Conservation (phyloP, 2,329 filamentous ascomycete species). For the Cyclaneusma minus region DNA sequence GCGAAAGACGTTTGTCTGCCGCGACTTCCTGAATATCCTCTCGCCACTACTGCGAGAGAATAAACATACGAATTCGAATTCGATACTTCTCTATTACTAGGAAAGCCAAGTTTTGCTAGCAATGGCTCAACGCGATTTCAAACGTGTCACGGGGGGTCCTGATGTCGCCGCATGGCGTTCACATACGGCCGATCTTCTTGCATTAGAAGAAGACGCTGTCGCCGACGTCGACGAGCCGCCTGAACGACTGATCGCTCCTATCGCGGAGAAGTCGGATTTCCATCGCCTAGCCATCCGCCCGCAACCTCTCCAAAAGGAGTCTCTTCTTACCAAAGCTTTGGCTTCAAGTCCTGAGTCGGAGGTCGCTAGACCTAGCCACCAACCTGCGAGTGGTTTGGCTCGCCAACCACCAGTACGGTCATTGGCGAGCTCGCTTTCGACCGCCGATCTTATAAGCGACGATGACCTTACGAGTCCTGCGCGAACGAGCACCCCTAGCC, state of each 20-base stretch:
- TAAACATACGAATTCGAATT: no score
- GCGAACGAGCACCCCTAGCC: slow-evolving; percentile 77
- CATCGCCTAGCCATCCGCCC: slow-evolving; percentile 24
- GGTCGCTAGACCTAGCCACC: slow-evolving; percentile 21
- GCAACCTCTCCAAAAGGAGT: slow-evolving; percentile 48
- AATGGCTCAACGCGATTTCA: no score
- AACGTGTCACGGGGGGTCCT: slow-evolving; percentile 14
- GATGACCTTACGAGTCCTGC: slow-evolving; percentile 81
- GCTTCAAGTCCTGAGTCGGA: slow-evolving; percentile 49
- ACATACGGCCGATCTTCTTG: slow-evolving; percentile 20
- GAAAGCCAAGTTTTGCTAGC: not conserved
- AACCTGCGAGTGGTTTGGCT: slow-evolving; percentile 22
- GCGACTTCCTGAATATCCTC: no score
- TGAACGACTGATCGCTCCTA: slow-evolving; percentile 32
- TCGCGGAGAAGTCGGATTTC: slow-evolving; percentile 9
- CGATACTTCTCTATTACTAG: no score
- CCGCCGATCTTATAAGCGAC: slow-evolving; percentile 87
- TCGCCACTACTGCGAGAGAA: no score
- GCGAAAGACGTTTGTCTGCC: no score
- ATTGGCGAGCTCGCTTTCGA: slow-evolving; percentile 69
- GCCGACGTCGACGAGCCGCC: slow-evolving; percentile 83
- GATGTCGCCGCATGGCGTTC: slow-evolving; percentile 29
- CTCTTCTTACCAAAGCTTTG: slow-evolving; percentile 75
- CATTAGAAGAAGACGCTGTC: slow-evolving; percentile 45
- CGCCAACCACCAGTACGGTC: slow-evolving; percentile 47